These are phyloP conservation scores for Sporobolomyces phaffii DNA, from an alignment of 768 basidiomycete species.

Conservation along the genomic window DNA sequence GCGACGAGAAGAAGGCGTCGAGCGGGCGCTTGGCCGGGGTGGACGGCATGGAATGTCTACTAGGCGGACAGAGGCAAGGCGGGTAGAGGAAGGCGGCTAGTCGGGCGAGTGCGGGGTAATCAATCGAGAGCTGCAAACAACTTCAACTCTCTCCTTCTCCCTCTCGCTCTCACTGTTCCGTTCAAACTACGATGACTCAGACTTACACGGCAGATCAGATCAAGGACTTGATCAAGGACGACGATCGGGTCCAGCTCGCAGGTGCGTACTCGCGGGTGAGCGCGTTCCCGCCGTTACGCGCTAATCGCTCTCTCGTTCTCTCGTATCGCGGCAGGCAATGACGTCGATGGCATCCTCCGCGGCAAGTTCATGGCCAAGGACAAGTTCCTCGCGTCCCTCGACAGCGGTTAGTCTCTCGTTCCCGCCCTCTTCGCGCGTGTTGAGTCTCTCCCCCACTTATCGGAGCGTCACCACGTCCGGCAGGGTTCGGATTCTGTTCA, in stretches of 20 bases:
- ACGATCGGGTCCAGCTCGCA: constrained; percentile 45
- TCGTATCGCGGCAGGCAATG: constrained; percentile 42
- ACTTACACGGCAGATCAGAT: constrained; percentile 58
- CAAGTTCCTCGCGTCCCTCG: constrained; percentile 77
- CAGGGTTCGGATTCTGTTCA: constrained; percentile 28
- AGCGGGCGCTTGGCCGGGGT: constrained; percentile 8
- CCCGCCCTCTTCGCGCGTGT: constrained; percentile 67
- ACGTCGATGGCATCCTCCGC: constrained; percentile 82
- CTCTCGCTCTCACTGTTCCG: not conserved
- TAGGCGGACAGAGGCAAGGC: too few species aligned
- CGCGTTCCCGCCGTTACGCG: not conserved
- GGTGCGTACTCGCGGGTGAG: too few species aligned
- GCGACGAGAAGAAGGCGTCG: not conserved
- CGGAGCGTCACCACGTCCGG: not conserved
- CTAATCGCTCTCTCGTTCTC: not conserved
- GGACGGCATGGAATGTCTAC: too few species aligned
- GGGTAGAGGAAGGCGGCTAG: not conserved
- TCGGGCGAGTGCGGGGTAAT: not conserved
- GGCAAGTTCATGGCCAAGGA: constrained; percentile 73
- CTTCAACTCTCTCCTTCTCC: not conserved
- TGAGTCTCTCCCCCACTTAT: not conserved
- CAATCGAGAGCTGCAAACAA: not conserved
- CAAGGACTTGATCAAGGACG: constrained; percentile 53
- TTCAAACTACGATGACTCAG: constrained; percentile 42
- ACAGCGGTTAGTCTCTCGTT: constrained; percentile 58